These are phyloP conservation scores for Irpex lacteus DNA, from an alignment of 1,284 basidiomycete species.

Conservation along the genomic window DNA sequence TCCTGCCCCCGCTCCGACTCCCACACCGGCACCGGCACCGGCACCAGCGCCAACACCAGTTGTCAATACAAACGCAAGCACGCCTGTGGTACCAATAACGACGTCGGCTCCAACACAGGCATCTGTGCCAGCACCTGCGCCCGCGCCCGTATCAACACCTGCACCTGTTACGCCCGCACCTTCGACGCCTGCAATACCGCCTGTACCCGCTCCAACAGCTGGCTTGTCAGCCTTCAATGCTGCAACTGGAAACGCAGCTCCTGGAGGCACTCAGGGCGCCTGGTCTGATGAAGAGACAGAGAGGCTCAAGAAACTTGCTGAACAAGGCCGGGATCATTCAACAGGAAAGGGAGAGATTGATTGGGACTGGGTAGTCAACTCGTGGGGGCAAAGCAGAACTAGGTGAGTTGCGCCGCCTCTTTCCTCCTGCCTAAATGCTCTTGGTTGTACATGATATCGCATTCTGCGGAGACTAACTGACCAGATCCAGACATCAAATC, in stretches of 20 bases:
- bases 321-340: conserved; percentile 50
- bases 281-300: conserved; percentile 78
- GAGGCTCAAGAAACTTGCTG: conserved; percentile 59
- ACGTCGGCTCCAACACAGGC: conserved; percentile 6
- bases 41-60: conserved; percentile 14
- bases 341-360: conserved; percentile 55
- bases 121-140: conserved; percentile 24
- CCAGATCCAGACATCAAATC: conserved; percentile 62
- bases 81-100: conserved; percentile 19
- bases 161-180: conserved; percentile 16
- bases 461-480: conserved; percentile 5
- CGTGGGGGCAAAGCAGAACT: conserved; percentile 70
- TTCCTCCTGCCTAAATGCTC: neutral
- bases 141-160: conserved; percentile 15
- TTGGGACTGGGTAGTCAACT: conserved; percentile 71
- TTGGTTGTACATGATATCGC: neutral
- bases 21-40: conserved; percentile 23
- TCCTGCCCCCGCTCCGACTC: neutral
- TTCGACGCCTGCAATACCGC: conserved; percentile 23
- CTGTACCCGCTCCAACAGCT: conserved; percentile 14
- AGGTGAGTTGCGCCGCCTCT: conserved; percentile 41
- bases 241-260: conserved; percentile 34
- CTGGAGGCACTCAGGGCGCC: conserved; percentile 58
- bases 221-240: conserved; percentile 31
- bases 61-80: neutral